Evolutionary conservation across 192 early-diverging fungal genomes (phyloP), one percentile per base, ranked within the genome.

Genomic region (Chytriomyces sp.): DNA sequence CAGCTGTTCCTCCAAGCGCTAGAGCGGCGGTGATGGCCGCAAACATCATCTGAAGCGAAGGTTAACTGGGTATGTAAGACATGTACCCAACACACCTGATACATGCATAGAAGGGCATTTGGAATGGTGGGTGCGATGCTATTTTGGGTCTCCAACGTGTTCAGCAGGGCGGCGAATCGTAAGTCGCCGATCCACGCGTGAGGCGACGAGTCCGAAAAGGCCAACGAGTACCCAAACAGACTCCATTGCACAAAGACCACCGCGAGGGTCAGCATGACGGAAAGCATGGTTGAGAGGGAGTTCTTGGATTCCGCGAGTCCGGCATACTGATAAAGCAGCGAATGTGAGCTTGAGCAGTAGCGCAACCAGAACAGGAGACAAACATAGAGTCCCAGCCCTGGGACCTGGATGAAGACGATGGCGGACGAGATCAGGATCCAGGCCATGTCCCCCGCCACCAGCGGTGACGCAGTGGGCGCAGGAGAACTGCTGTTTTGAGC

Each of bases 1-100:
- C 95, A n/a, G 93, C 94, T 5, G 89, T 90, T 10, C 92, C 90
- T 30, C 94, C 94, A 52, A 96, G 86, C 7, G 92, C 89, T 58
- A 98, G 84, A 7, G 93, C 93, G 34, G 93, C 90, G 0, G 94
- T 96, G 59, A 96, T 87, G 19, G 91, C 89, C 4, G 93, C 93
- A 78, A 98, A 98, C 88, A 92, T 89, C 70, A 90, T 85, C 83
- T 98, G 95, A 86, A 85, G 61, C 95, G 58, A 5, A 94, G 22
- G 44, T 49, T 19, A 1, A 19, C 1, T 1, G 12, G 22, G 22
- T 49, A 22, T 0, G 1, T 0, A 49, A 22, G 22, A 49, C 22
- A 19, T 49, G 44, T n/a, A n/a, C n/a, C n/a, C n/a, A n/a, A 49
- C 12, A 22, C 12, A 49, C 84, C 78, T 94, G 93, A 78, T 89